phyloP scores from a whole-genome alignment of 805 yeast genomes.

The Candida hungchunana region DNA sequence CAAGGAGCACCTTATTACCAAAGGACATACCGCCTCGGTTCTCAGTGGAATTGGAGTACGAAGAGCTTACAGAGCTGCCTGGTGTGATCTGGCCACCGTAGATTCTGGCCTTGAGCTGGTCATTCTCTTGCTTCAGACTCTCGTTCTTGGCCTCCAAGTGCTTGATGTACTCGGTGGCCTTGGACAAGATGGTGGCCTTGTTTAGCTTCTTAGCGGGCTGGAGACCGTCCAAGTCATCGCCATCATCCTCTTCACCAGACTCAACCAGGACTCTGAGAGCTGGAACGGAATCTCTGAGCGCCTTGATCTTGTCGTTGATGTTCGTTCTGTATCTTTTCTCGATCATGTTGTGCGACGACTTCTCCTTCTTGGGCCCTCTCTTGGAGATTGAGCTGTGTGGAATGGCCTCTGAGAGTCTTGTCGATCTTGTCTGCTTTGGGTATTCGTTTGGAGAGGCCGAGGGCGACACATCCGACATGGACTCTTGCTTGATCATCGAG shows the following conservation, averaged over 20 bases:
- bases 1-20: conserved; percentile 50
- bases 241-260: conserved; percentile 47
- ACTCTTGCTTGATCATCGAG: conserved; percentile 15
- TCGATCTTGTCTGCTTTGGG: conserved; percentile 1
- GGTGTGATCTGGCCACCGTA: conserved; percentile 23
- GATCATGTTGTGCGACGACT: conserved; percentile 64
- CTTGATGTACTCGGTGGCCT: conserved; percentile 73
- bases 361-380: conserved; percentile 37
- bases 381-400: conserved; percentile 24
- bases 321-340: conserved; percentile 70
- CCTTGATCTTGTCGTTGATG: conserved; percentile 62
- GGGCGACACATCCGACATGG: conserved; percentile 14
- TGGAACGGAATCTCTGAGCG: conserved; percentile 64
- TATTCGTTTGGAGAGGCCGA: conserved; percentile 14
- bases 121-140: conserved; percentile 43
- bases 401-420: conserved; percentile 23
- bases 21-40: conserved; percentile 17
- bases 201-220: conserved; percentile 73
- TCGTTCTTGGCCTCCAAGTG: conserved; percentile 65
- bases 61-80: conserved; percentile 16
- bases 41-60: conserved; percentile 10
- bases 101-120: conserved; percentile 30
- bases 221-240: conserved; percentile 66
- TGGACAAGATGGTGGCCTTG: conserved; percentile 70
- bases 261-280: conserved; percentile 45